Percentiles rank a stretch among this genome's conserved stretches.
These are phyloP conservation scores for Dioszegia aurantiaca DNA, from an alignment of 768 basidiomycete genomes.

Conservation along the genomic window DNA sequence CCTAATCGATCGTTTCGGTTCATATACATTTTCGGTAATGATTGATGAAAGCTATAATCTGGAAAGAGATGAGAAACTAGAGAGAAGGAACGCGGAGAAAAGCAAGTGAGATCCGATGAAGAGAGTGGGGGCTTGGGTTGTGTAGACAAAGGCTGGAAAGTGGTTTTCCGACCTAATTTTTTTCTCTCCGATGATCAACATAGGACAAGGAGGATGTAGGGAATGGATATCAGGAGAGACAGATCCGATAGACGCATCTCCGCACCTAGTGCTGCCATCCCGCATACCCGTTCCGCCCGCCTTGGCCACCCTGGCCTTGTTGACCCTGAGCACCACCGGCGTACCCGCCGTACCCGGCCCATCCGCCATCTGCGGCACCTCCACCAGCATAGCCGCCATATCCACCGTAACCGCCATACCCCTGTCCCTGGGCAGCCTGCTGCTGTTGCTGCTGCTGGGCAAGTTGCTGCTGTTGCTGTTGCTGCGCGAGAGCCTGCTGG, in stretches of 20 bases:
- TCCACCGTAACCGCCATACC: slow-evolving; percentile 14
- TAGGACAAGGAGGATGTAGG: too few relatives aligned
- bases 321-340: slow-evolving; percentile 41
- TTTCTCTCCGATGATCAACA: too few relatives aligned
- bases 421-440: slow-evolving; percentile 24
- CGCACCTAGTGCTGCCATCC: slow-evolving; percentile 34
- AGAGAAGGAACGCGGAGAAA: too few relatives aligned
- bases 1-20: too few relatives aligned
- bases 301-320: slow-evolving; percentile 34
- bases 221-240: neutral
- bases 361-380: slow-evolving; percentile 2
- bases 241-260: too few relatives aligned
- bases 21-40: too few relatives aligned
- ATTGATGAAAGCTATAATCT: too few relatives aligned
- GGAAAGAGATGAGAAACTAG: too few relatives aligned
- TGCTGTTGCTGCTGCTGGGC: slow-evolving; percentile 30
- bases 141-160: neutral
- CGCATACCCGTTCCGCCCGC: slow-evolving; percentile 29
- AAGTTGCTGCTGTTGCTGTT: slow-evolving; percentile 17
- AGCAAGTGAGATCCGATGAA: neutral
- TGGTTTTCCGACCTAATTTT: too few relatives aligned
- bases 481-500: slow-evolving; percentile 13
- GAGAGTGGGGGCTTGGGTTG: neutral
- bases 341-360: slow-evolving; percentile 33
- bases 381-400: slow-evolving; percentile 8